Conservation (phyloP, 192 early-diverging fungal genomes). For the Polychytrium aggregatum region DNA sequence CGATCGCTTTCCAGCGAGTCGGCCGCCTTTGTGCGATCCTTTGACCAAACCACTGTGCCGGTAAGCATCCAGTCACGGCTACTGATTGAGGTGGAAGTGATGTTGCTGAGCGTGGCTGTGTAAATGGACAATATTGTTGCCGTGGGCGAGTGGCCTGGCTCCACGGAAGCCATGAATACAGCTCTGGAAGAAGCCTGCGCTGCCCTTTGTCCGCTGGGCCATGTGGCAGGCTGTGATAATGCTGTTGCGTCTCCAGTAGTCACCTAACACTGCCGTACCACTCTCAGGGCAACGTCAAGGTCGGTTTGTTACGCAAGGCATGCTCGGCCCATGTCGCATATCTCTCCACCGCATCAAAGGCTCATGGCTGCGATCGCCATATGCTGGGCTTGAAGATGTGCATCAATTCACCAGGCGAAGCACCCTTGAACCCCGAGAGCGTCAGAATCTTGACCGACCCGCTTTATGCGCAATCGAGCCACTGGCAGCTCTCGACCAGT, state of each 20-base stretch:
- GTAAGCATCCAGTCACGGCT: conserved; percentile 21
- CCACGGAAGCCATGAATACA: too few species aligned
- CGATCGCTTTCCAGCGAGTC: conserved; percentile 63
- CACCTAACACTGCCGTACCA: too few species aligned
- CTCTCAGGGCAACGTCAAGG: conserved; percentile 38
- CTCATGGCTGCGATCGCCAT: conserved; percentile 73
- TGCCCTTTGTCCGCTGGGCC: too few species aligned
- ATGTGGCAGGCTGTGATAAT: too few species aligned
- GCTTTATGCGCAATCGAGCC: conserved; percentile 47
- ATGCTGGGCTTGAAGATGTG: conserved; percentile 62
- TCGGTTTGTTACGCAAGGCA: conserved; percentile 50
- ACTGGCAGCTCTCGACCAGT: conserved; percentile 65
- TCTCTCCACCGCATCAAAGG: conserved; percentile 45
- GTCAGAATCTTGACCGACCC: conserved; percentile 47
- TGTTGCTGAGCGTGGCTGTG: too few species aligned
- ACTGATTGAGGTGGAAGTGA: background rate
- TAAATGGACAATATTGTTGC: too few species aligned
- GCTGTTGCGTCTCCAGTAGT: too few species aligned
- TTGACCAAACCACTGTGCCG: conserved; percentile 53
- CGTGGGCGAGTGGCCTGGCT: too few species aligned
- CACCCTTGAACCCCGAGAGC: conserved; percentile 16
- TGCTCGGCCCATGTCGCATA: conserved; percentile 40
- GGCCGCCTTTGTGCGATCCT: conserved; percentile 54
- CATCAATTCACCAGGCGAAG: too few species aligned
- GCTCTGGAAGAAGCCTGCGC: too few species aligned